phyloP scores from a whole-genome alignment of 106 monocot species.

The Amphibolis antarctica region DNA sequence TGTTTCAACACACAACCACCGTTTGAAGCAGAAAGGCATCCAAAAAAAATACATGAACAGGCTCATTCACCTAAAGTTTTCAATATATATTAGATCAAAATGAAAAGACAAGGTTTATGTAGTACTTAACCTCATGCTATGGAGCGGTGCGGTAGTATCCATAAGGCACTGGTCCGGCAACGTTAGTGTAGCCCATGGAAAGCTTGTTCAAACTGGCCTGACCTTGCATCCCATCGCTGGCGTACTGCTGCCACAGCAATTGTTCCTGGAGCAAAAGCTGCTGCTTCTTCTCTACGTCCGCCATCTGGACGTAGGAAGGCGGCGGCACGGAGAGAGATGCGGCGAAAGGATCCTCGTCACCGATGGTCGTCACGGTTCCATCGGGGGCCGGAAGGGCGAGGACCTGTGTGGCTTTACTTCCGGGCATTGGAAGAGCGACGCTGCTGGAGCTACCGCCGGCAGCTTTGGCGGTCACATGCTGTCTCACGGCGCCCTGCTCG shows the following conservation, averaged over 20 bases:
- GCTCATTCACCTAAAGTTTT: too few relatives aligned
- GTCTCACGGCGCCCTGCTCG: conserved; percentile 24
- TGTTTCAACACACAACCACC: too few relatives aligned
- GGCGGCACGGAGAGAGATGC: conserved; percentile 53
- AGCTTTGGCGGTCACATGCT: conserved; percentile 25
- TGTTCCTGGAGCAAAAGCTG: conserved; percentile 59
- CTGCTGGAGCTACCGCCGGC: conserved; percentile 55
- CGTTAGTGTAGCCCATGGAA: background rate
- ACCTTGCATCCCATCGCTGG: conserved; percentile 58
- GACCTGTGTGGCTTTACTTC: conserved; percentile 32
- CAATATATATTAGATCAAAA: too few relatives aligned
- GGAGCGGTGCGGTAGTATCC: too few relatives aligned
- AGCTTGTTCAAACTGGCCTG: conserved; percentile 24
- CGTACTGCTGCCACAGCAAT: conserved; percentile 65
- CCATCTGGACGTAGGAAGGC: conserved; percentile 88
- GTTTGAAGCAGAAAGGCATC: too few relatives aligned
- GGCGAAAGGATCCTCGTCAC: conserved; percentile 52
- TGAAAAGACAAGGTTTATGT: too few relatives aligned
- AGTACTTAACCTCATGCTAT: too few relatives aligned
- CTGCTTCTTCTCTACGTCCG: conserved; percentile 85
- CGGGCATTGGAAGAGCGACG: conserved; percentile 37
- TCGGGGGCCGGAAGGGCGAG: conserved; percentile 14
- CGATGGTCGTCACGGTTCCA: conserved; percentile 26
- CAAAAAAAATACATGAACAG: too few relatives aligned
- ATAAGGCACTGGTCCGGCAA: background rate